These are phyloP conservation scores for Penicillium concentricum DNA, from an alignment of 2,329 filamentous ascomycete genomes.

Conservation along the genomic window DNA sequence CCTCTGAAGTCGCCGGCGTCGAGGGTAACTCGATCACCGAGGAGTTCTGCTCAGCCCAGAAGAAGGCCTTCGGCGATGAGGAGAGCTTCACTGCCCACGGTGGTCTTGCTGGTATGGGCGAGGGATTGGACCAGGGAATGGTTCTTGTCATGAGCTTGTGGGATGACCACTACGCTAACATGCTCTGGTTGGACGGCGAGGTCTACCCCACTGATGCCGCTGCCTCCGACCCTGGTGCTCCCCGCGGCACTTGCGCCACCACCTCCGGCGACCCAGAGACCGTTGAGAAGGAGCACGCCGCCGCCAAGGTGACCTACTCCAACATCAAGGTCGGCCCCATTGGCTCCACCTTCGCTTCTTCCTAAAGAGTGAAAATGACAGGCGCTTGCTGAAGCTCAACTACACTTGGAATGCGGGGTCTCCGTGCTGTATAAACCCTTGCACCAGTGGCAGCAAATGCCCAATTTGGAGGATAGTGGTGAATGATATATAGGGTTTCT, in stretches of 20 bases:
- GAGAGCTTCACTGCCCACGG: conserved; percentile 55
- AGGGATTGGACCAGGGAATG: conserved; percentile 58
- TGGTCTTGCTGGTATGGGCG: conserved; percentile 56
- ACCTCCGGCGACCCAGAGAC: conserved; percentile 53
- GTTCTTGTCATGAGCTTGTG: conserved; percentile 62
- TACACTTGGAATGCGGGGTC: not conserved
- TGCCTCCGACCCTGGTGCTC: conserved; percentile 48
- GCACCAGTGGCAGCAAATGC: not conserved
- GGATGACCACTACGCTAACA: conserved; percentile 67
- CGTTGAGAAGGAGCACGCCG: conserved; percentile 43
- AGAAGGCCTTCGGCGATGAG: conserved; percentile 56
- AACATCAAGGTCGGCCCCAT: conserved; percentile 62
- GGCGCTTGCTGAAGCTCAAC: not conserved
- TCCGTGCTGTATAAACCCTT: not conserved
- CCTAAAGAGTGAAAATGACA: conserved; percentile 7
- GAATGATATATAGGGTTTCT: not conserved
- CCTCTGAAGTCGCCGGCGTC: conserved; percentile 48
- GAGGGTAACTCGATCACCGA: conserved; percentile 57
- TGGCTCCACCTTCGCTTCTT: conserved; percentile 50
- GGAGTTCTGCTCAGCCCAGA: conserved; percentile 57
- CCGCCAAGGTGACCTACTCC: conserved; percentile 55
- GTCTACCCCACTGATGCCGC: conserved; percentile 53
- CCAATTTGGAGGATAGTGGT: not conserved
- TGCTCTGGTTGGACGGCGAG: conserved; percentile 72
- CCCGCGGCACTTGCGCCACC: conserved; percentile 56